Conservation (phyloP, 345 rosid species). For the Lepidium sativum region DNA sequence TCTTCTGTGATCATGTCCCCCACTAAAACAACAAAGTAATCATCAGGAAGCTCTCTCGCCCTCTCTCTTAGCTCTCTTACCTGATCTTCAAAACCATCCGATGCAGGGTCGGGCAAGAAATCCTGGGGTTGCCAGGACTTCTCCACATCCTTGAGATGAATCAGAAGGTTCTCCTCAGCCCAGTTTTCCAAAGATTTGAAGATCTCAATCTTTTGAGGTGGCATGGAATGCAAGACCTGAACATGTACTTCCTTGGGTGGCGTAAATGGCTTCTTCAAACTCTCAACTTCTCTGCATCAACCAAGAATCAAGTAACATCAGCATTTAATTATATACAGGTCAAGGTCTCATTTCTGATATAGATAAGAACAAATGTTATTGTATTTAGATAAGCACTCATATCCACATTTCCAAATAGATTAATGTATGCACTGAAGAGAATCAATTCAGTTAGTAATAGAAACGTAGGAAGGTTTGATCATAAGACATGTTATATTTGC, state of each 20-base stretch:
- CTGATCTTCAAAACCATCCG: conserved; percentile 77
- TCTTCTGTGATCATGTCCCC: conserved; percentile 91
- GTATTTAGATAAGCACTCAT: background rate
- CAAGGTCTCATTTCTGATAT: background rate
- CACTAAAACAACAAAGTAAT: conserved; percentile 71
- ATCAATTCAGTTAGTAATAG: background rate
- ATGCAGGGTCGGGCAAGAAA: conserved; percentile 78
- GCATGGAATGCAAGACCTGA: conserved; percentile 88
- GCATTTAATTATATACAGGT: background rate
- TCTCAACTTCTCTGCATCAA: conserved; percentile 60
- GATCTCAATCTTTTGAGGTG: conserved; percentile 83
- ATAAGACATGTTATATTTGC: background rate
- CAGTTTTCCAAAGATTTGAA: conserved; percentile 80
- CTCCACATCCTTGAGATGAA: conserved; percentile 77
- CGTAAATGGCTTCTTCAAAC: conserved; percentile 58
- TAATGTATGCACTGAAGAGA: background rate
- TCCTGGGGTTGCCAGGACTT: conserved; percentile 94
- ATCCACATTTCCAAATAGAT: background rate
- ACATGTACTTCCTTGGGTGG: conserved; percentile 77
- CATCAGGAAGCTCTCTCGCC: conserved; percentile 77
- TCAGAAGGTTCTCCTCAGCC: conserved; percentile 69
- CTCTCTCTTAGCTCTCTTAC: conserved; percentile 73
- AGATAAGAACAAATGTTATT: background rate
- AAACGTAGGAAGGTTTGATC: background rate
- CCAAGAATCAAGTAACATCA: background rate